Conservation (phyloP, 352 stramenopile species). For the Phytophthora brassicae region DNA sequence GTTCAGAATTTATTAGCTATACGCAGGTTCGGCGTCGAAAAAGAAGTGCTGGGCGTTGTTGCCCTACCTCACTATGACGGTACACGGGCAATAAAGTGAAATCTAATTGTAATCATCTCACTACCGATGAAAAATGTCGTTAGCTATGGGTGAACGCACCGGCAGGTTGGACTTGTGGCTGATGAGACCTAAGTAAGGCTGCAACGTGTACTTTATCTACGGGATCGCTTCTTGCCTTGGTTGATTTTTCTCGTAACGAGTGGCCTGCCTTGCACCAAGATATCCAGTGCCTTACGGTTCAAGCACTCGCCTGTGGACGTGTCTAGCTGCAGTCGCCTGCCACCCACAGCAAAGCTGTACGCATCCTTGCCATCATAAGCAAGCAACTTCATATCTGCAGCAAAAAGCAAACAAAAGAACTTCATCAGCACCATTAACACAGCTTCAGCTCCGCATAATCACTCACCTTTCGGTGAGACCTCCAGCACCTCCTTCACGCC, state of each 20-base stretch:
- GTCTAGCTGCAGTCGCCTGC: slow-evolving; percentile 56
- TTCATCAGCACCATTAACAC: slow-evolving; percentile 8
- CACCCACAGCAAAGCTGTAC: slow-evolving; percentile 65
- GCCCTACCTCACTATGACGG: no score
- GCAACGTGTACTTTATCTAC: slow-evolving; percentile 26
- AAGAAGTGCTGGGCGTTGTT: no score
- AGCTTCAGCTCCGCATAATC: background rate
- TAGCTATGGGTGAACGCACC: no score
- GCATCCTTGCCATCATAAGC: slow-evolving; percentile 50
- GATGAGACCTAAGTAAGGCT: no score
- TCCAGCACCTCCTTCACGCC: slow-evolving; percentile 51
- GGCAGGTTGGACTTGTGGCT: no score
- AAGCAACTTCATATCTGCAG: slow-evolving; percentile 59
- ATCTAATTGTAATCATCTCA: no score
- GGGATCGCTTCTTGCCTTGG: slow-evolving; percentile 58
- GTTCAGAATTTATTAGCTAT: no score
- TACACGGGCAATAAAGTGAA: no score
- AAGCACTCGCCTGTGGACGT: slow-evolving; percentile 49
- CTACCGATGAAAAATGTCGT: no score
- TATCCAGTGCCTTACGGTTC: slow-evolving; percentile 68
- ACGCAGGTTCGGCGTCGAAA: no score
- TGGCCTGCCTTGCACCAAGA: slow-evolving; percentile 70
- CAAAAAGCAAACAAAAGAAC: background rate
- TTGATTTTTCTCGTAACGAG: slow-evolving; percentile 67
- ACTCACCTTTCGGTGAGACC: slow-evolving; percentile 49